Evolutionary conservation across 1,139 yeast genomes (phyloP), one percentile per base, ranked within the genome.

Genomic region (Debaryomyces sp.): DNA sequence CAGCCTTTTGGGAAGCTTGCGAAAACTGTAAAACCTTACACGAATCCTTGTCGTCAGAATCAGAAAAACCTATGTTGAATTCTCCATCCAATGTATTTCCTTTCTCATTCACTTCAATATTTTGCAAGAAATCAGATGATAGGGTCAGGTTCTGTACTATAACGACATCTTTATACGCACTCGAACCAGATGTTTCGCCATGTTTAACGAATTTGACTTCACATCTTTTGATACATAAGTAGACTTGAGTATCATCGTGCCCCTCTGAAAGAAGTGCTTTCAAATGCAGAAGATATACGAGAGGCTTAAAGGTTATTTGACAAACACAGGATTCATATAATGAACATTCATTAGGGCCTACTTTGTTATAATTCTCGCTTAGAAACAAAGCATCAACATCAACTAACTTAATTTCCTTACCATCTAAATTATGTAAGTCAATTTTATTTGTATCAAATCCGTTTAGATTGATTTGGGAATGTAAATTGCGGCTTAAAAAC

Each of bases 1-100:
- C 76, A 0, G 73, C 55, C 40, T 54, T 59, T 5, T 56, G 56
- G 3, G 60, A 65, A 3, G 35, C 38, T 47, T 68, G 71, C 2
- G 49, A 39, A 46, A 67, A 59, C 41, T 69, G 66, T n/a, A 71
- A 26, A 0, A 64, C 52, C 48, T 55, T 62, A 22, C 15, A 21
- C 2, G 5, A 6, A n/a, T 35, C n/a, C 21, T 12, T 12, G 3
- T 5, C 43, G 37, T 4, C 35, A n/a, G 30, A n/a, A 29, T 35
- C 35, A 13, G 24, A 30, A 24, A 39, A 41, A 2, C n/a, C 7
- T 12, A 43, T 22, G 26, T 23, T 24, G 8, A 44, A 29, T 9
- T 17, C n/a, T 29, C 42, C 43, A 12, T 18, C 10, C 6, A 40
- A 32, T 5, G 15, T 12, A 4, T 34, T 38, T 5, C 35, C 47